Percentiles rank a stretch among this genome's conserved stretches.
Evolutionary conservation across 2,329 filamentous ascomycete species (phyloP).

Genomic region (Aschersonia sp.): DNA sequence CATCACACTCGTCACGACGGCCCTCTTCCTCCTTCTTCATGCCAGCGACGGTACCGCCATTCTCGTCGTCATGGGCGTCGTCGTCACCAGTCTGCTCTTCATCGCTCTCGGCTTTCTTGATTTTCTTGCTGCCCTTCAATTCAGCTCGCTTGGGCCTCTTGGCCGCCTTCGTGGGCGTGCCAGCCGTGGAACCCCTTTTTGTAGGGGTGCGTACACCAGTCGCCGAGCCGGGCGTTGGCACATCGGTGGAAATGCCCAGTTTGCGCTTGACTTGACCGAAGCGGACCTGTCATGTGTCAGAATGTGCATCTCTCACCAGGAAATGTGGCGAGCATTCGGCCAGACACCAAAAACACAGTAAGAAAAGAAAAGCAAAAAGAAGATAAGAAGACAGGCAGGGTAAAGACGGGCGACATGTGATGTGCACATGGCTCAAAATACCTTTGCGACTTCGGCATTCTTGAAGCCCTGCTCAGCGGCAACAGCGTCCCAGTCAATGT

Average conservation of each 20-base stretch:
- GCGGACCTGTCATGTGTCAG: conserved; percentile 18
- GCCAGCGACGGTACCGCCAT: conserved; percentile 7
- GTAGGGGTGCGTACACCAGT: too few relatives aligned
- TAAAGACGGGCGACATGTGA: neutral
- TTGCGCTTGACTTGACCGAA: conserved; percentile 36
- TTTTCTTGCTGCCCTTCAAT: conserved; percentile 8
- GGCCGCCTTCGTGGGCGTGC: neutral
- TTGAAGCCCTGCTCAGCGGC: conserved; percentile 28
- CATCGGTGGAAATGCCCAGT: conserved; percentile 20
- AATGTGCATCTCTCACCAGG: neutral
- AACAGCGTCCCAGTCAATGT: conserved; percentile 33
- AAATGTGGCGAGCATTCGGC: neutral
- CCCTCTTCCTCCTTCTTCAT: conserved; percentile 8
- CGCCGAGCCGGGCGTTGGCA: conserved; percentile 1
- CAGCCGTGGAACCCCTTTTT: too few relatives aligned
- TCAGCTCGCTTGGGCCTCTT: conserved; percentile 7
- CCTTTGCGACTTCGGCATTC: conserved; percentile 29
- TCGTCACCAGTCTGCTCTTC: conserved; percentile 6
- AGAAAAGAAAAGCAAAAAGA: neutral
- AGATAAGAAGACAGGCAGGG: neutral
- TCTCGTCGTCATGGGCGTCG: conserved; percentile 6
- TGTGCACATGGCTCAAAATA: conserved; percentile 5
- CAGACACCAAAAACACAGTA: neutral
- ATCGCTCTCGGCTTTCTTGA: conserved; percentile 6
- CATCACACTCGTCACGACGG: neutral